These are phyloP conservation scores for Neonectria punicea DNA, from an alignment of 2,329 filamentous ascomycete genomes.

Conservation along the genomic window DNA sequence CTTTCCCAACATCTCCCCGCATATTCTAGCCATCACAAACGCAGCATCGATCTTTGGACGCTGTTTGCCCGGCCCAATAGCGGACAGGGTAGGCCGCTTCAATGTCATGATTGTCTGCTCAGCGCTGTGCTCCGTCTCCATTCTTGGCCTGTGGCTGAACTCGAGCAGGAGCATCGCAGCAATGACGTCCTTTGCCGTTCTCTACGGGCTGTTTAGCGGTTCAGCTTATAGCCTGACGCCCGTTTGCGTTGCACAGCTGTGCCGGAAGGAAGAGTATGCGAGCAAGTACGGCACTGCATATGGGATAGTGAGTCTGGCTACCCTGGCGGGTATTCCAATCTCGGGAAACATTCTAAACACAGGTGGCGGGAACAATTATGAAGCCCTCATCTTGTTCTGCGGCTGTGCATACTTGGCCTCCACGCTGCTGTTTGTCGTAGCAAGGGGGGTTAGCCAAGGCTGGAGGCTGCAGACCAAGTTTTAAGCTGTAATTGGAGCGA, in stretches of 20 bases:
- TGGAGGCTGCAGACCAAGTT: slow-evolving; percentile 8
- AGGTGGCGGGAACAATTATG: slow-evolving; percentile 16
- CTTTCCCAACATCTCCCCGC: background rate
- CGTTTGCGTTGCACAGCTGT: slow-evolving; percentile 26
- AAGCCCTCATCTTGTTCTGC: slow-evolving; percentile 23
- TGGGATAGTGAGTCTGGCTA: slow-evolving; percentile 27
- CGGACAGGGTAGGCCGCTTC: slow-evolving; percentile 17
- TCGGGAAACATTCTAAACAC: slow-evolving; percentile 9
- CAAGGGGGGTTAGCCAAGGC: slow-evolving; percentile 15
- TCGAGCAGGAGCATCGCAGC: slow-evolving; percentile 1
- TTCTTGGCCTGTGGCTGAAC: slow-evolving; percentile 24
- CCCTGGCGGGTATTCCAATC: slow-evolving; percentile 26
- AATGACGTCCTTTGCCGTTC: slow-evolving; percentile 4
- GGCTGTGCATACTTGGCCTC: slow-evolving; percentile 22
- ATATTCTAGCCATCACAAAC: slow-evolving; percentile 22
- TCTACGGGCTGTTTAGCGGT: slow-evolving; percentile 19
- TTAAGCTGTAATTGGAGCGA: background rate
- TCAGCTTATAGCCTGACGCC: slow-evolving; percentile 23
- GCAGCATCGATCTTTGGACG: slow-evolving; percentile 14
- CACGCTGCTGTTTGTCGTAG: slow-evolving; percentile 18
- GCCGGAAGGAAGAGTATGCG: slow-evolving; percentile 24
- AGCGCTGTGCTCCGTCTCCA: slow-evolving; percentile 4
- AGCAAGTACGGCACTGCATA: slow-evolving; percentile 29
- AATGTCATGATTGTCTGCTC: slow-evolving; percentile 20
- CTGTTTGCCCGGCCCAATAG: slow-evolving; percentile 11